Conservation (phyloP, 257 asterid genomes). For the Solanum infundibuliforme region DNA sequence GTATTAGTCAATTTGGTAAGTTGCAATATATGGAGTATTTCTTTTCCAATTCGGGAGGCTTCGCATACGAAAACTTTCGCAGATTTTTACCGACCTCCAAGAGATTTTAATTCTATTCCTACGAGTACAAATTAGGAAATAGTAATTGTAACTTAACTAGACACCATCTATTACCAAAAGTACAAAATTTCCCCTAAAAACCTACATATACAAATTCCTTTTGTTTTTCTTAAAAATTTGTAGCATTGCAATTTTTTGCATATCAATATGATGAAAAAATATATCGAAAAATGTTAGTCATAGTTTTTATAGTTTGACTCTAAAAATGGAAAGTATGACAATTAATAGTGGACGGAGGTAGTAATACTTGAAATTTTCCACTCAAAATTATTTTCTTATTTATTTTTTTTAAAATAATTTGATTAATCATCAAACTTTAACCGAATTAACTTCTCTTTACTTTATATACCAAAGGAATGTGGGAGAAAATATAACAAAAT, state of each 20-base stretch:
- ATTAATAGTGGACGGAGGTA: no score
- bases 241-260: no score
- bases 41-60: neutral
- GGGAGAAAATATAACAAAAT: neutral
- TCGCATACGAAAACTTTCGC: neutral
- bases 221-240: neutral
- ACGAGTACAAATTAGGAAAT: neutral
- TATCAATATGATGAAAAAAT: no score
- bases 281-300: no score
- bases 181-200: neutral
- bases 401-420: no score
- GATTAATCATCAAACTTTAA: no score
- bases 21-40: neutral
- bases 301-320: neutral
- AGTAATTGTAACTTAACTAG: neutral
- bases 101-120: neutral
- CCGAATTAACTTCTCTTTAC: neutral
- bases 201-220: neutral
- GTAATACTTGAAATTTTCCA: no score
- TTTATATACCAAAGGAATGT: neutral
- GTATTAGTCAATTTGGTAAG: neutral
- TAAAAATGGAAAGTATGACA: no score
- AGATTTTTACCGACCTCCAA: neutral
- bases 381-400: neutral
- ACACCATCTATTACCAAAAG: neutral